Conservation (phyloP, 306 rosid species). For the Quercus alba region DNA sequence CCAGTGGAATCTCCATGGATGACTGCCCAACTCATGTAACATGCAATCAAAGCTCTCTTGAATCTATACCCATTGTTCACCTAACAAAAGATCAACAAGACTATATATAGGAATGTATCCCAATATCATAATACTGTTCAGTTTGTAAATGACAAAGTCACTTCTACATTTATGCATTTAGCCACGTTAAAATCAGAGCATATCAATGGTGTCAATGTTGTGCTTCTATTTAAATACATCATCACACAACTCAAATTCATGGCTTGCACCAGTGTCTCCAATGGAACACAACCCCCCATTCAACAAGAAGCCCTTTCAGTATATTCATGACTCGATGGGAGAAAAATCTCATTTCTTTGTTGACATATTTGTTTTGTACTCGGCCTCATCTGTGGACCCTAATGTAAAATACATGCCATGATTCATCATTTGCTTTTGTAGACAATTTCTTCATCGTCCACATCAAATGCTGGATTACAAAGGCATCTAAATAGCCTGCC, state of each 20-base stretch:
- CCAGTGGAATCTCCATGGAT: constrained; percentile 76
- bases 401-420: background rate
- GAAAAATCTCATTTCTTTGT: background rate
- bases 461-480: constrained; percentile 96
- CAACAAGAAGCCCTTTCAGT: background rate
- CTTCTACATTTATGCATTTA: background rate
- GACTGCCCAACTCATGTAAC: constrained; percentile 69
- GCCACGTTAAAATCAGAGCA: background rate
- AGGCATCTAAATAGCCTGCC: constrained; percentile 98
- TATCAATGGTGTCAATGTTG: background rate
- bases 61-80: background rate
- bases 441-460: constrained; percentile 88
- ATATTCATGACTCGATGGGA: background rate
- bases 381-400: background rate
- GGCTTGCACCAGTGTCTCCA: background rate
- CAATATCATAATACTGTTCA: background rate
- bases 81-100: background rate
- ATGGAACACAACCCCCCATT: background rate
- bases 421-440: constrained; percentile 62
- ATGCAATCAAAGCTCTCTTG: background rate
- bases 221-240: background rate
- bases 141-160: background rate
- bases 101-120: background rate
- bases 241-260: background rate
- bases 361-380: background rate